Base-by-base conservation (phyloP, 73 alveolate genomes). In the Tetrahymena malaccensis region DNA sequence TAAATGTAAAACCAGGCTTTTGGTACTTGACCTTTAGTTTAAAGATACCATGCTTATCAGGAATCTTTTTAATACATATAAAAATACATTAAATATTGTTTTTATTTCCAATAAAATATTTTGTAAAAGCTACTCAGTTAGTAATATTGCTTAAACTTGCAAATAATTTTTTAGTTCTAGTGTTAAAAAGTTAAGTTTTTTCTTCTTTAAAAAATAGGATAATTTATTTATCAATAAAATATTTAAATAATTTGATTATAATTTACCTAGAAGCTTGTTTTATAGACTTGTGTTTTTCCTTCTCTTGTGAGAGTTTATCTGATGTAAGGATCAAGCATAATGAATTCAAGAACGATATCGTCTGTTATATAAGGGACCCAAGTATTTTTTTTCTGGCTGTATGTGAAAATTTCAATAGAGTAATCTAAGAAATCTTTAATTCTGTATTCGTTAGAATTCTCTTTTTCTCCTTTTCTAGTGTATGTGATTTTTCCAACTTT, bases 1-100 rank as follows among this genome's bases (percentile, higher is more conserved):
- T 50, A 55, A 95, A 95, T 31, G 95, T 95, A 89, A 85, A 95
- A 25, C 97, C 97, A 50, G 97, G 97, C 84, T 95, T 95, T 55
- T 37, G 84, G 37, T 95, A 95, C 35, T 85, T 85, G 34, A 95
- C 94, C 56, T 50, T 95, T 35, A 95, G 43, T 95, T 95, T 56
- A 85, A 95, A 95, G 55, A 95, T 94, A 44, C 97, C 97, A 89
- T 95, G 94, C 16, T 70, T 93, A 43, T 95, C 97, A 43, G 97
- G 97, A 35, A 95, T 43, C 96, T 94, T 43, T 34, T 38, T 13
- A n/a, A 37, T 16, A 22, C 13, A 70, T 8, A 70, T 7, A 70
- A 0, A 9, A 11, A 70, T n/a, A n/a, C n/a, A n/a, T 70, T 9
- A 17, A 22, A 22, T 25, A 2, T 19, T 27, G 6, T 9, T 31